Percentiles rank a stretch among this genome's conserved stretches.
Conservation (phyloP, 768 basidiomycete species). For the Tremella mesenterica region DNA sequence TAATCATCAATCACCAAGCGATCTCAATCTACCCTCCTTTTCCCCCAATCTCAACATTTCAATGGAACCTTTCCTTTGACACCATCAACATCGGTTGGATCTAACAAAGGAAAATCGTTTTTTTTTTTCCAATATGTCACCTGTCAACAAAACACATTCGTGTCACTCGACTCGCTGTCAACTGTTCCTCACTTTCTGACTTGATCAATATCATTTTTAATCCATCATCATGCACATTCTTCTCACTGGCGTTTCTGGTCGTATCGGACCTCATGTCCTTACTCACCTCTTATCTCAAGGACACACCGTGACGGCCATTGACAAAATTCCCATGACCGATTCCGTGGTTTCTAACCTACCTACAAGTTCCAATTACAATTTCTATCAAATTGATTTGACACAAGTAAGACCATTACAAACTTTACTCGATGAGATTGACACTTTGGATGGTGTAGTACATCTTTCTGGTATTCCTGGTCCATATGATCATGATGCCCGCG, state of each 20-base stretch:
- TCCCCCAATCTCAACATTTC: too few species aligned
- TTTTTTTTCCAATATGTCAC: too few species aligned
- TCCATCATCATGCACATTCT: conserved; percentile 24
- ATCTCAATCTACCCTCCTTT: too few species aligned
- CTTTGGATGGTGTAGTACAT: conserved; percentile 30
- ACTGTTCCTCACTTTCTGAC: too few species aligned
- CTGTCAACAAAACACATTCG: too few species aligned
- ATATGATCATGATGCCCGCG: conserved; percentile 8
- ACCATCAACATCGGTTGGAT: too few species aligned
- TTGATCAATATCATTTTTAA: too few species aligned
- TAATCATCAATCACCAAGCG: too few species aligned
- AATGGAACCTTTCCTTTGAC: too few species aligned
- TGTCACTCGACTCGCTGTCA: too few species aligned
- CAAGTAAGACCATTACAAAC: conserved; percentile 6
- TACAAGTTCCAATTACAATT: neutral
- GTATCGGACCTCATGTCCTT: conserved; percentile 11
- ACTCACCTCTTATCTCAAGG: conserved; percentile 16
- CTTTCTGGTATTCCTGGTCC: conserved; percentile 34
- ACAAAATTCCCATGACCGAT: conserved; percentile 17
- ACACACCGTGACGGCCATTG: conserved; percentile 25
- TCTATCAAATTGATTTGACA: conserved; percentile 12
- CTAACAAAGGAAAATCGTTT: too few species aligned
- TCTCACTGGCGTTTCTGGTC: conserved; percentile 13
- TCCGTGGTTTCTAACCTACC: neutral
- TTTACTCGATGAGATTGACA: conserved; percentile 4